These are phyloP conservation scores for Xylariaceae sp. DNA, from an alignment of 2,329 filamentous ascomycete genomes.

Conservation along the genomic window DNA sequence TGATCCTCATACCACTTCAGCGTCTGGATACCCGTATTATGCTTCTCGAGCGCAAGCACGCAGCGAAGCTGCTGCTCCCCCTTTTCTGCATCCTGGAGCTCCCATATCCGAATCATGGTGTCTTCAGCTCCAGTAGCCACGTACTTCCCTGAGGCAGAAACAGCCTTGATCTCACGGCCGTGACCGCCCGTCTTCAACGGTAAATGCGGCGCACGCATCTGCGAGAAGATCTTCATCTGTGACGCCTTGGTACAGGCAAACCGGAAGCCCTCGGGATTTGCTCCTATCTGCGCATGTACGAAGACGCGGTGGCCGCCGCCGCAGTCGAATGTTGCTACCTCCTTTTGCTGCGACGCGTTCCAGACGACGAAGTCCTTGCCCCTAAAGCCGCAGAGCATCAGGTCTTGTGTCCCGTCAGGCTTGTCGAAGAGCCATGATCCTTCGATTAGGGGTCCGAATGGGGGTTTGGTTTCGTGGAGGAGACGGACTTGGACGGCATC, in stretches of 20 bases:
- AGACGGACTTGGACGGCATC: constrained; percentile 37
- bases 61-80: constrained; percentile 37
- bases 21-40: constrained; percentile 78
- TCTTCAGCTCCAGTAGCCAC: constrained; percentile 69
- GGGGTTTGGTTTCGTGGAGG: constrained; percentile 62
- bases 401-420: constrained; percentile 38
- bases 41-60: constrained; percentile 64
- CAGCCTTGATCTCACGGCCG: constrained; percentile 72
- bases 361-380: constrained; percentile 75
- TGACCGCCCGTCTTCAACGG: constrained; percentile 67
- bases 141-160: constrained; percentile 38
- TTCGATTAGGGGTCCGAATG: constrained; percentile 73
- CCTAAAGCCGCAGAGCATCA: constrained; percentile 76
- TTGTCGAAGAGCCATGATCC: constrained; percentile 54
- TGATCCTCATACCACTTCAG: constrained; percentile 67
- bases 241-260: constrained; percentile 74
- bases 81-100: constrained; percentile 30
- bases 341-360: constrained; percentile 66
- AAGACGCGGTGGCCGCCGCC: constrained; percentile 81
- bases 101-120: constrained; percentile 67
- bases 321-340: constrained; percentile 69
- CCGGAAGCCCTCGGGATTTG: constrained; percentile 34
- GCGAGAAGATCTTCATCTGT: constrained; percentile 44
- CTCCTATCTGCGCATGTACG: constrained; percentile 37
- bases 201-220: constrained; percentile 35